Conservation (phyloP, 75 land plant species). For the Pinus albicaulis region DNA sequence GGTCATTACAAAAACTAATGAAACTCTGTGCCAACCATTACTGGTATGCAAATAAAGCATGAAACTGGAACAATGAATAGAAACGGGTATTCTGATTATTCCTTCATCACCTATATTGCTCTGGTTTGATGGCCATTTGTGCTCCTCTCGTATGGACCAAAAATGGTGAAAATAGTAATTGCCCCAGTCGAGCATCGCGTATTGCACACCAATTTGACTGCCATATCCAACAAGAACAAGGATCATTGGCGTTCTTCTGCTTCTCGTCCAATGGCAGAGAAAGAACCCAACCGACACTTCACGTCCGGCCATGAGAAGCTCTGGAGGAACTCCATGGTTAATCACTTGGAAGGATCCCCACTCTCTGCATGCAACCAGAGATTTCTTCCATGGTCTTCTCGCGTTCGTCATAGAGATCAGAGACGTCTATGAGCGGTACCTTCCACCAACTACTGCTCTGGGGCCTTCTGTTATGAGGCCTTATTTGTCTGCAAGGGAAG, state of each 20-base stretch:
- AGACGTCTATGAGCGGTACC: slow-evolving; percentile 25
- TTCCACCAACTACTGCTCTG: not conserved
- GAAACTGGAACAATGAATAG: not conserved
- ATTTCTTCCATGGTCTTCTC: slow-evolving; percentile 14
- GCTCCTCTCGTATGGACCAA: slow-evolving; percentile 12
- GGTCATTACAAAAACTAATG: no score
- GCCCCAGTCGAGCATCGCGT: slow-evolving; percentile 32
- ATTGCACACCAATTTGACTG: slow-evolving; percentile 20
- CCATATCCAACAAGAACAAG: slow-evolving; percentile 27
- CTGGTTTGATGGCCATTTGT: slow-evolving; percentile 24
- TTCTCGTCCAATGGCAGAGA: slow-evolving; percentile 36
- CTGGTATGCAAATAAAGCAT: no score
- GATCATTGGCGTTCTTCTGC: slow-evolving; percentile 17
- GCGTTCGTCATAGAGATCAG: slow-evolving; percentile 13
- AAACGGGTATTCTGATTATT: not conserved
- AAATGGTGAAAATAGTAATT: slow-evolving; percentile 22
- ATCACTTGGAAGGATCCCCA: slow-evolving; percentile 37
- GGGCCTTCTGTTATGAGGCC: not conserved
- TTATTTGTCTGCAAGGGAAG: not conserved
- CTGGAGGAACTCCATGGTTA: slow-evolving; percentile 15
- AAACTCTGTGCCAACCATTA: no score
- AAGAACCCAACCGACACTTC: slow-evolving; percentile 19
- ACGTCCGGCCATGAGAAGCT: not conserved
- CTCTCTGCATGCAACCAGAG: slow-evolving; percentile 13
- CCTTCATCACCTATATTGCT: slow-evolving; percentile 15